These are phyloP conservation scores for Yamadazyma endophytica DNA, from an alignment of 805 yeast genomes.

Conservation along the genomic window DNA sequence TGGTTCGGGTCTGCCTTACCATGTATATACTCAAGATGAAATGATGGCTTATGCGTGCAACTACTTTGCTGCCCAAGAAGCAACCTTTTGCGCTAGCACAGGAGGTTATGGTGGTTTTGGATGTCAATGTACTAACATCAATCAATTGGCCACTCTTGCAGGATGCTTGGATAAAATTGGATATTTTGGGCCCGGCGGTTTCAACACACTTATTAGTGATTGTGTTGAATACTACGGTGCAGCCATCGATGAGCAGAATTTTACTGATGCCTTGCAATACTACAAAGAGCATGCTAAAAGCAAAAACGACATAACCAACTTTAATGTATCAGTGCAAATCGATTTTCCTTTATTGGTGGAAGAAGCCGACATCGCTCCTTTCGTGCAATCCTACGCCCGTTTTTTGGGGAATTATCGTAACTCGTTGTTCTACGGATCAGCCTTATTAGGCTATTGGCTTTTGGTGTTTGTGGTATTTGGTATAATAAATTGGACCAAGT, in stretches of 20 bases:
- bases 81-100: slow-evolving; percentile 8
- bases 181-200: too few relatives aligned
- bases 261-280: slow-evolving; percentile 10
- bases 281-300: slow-evolving; percentile 14
- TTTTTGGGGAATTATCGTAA: slow-evolving; percentile 20
- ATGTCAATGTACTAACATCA: slow-evolving; percentile 22
- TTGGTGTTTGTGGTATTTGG: slow-evolving; percentile 38
- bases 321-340: slow-evolving; percentile 16
- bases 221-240: slow-evolving; percentile 18
- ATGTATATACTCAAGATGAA: not conserved
- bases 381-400: slow-evolving; percentile 9
- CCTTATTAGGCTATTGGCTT: slow-evolving; percentile 47
- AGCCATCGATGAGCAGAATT: slow-evolving; percentile 16
- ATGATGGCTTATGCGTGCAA: not conserved
- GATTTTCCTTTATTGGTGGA: slow-evolving; percentile 25
- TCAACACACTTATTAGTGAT: slow-evolving; percentile 10
- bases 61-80: not conserved
- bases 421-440: slow-evolving; percentile 30
- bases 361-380: not conserved
- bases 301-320: slow-evolving; percentile 16
- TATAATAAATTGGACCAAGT: slow-evolving; percentile 36
- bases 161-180: slow-evolving; percentile 25
- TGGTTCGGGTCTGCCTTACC: slow-evolving; percentile 1
- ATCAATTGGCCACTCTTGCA: slow-evolving; percentile 26
- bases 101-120: slow-evolving; percentile 1